phyloP scores from a whole-genome alignment of 805 yeast species.

The Kodamaea neixiangensis region DNA sequence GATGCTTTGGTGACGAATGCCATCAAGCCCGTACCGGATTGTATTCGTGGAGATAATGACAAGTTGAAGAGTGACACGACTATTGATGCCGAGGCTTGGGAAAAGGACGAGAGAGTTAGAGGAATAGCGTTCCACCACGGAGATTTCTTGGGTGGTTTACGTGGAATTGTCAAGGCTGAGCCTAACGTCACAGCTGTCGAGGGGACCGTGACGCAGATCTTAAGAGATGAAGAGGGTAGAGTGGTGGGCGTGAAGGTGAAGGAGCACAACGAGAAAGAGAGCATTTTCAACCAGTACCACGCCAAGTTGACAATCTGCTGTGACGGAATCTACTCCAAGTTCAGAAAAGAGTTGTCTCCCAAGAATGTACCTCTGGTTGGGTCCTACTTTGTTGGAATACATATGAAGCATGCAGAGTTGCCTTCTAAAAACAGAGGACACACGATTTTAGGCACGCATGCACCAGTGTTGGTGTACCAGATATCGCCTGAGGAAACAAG shows the following conservation, averaged over 20 bases:
- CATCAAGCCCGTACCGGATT: conserved; percentile 52
- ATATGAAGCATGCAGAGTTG: conserved; percentile 69
- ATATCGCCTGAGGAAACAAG: conserved; percentile 81
- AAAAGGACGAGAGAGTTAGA: conserved; percentile 52
- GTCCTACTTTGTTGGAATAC: conserved; percentile 86
- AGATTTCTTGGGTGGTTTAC: conserved; percentile 72
- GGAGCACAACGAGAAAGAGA: conserved; percentile 17
- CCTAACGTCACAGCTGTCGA: conserved; percentile 76
- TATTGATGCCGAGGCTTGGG: conserved; percentile 54
- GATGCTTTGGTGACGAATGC: conserved; percentile 43
- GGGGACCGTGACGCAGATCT: conserved; percentile 75
- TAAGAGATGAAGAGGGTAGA: conserved; percentile 54
- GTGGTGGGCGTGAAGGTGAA: conserved; percentile 79
- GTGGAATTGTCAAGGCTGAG: conserved; percentile 67
- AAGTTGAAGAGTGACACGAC: conserved; percentile 50
- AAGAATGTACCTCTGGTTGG: conserved; percentile 65
- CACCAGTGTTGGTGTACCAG: conserved; percentile 89
- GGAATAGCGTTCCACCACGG: conserved; percentile 97
- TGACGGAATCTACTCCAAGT: conserved; percentile 94
- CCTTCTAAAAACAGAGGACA: conserved; percentile 84
- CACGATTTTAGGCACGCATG: conserved; percentile 81
- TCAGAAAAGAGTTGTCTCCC: conserved; percentile 71
- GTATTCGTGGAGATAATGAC: conserved; percentile 62
- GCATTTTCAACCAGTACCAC: conserved; percentile 32
- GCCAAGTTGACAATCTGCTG: conserved; percentile 75